Conservation (phyloP, 2,329 filamentous ascomycete species). For the Hymenoscyphus fructigenus region DNA sequence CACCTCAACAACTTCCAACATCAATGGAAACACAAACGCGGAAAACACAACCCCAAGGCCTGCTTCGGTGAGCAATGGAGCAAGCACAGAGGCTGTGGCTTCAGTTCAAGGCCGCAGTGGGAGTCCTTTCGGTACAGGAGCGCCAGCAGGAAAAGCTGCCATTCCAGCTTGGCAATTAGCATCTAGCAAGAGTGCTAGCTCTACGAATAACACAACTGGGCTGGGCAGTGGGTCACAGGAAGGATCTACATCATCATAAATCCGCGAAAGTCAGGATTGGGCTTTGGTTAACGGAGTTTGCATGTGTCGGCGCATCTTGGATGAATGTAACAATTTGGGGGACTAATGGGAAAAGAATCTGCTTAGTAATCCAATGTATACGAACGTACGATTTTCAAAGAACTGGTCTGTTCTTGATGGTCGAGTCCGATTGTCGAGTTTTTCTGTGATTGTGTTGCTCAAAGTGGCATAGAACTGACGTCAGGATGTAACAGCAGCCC, state of each 20-base stretch:
- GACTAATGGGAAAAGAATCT: constrained; percentile 1
- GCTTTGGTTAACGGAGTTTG: constrained; percentile 1
- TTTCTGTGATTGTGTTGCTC: neutral
- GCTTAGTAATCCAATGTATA: constrained; percentile 7
- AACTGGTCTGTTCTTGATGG: neutral
- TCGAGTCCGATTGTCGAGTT: neutral
- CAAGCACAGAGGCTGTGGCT: constrained; percentile 33
- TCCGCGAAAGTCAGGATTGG: neutral
- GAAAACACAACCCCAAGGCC: constrained; percentile 32
- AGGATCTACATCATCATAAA: constrained; percentile 21
- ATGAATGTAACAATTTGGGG: constrained; percentile 6
- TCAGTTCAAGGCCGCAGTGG: constrained; percentile 40
- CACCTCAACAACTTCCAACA: constrained; percentile 13
- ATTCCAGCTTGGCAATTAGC: constrained; percentile 82
- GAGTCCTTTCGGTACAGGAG: constrained; percentile 51
- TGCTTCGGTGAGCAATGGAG: constrained; percentile 36
- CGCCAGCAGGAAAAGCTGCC: constrained; percentile 57
- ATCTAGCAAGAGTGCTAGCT: constrained; percentile 48
- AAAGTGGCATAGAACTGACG: neutral
- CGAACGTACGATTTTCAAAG: neutral
- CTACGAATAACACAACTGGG: constrained; percentile 22
- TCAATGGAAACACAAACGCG: constrained; percentile 21
- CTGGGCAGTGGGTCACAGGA: constrained; percentile 27
- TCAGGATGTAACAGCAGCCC: neutral
- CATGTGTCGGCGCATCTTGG: constrained; percentile 10